These are phyloP conservation scores for Fusarium sacchari DNA, from an alignment of 2,329 filamentous ascomycete species.

Conservation along the genomic window DNA sequence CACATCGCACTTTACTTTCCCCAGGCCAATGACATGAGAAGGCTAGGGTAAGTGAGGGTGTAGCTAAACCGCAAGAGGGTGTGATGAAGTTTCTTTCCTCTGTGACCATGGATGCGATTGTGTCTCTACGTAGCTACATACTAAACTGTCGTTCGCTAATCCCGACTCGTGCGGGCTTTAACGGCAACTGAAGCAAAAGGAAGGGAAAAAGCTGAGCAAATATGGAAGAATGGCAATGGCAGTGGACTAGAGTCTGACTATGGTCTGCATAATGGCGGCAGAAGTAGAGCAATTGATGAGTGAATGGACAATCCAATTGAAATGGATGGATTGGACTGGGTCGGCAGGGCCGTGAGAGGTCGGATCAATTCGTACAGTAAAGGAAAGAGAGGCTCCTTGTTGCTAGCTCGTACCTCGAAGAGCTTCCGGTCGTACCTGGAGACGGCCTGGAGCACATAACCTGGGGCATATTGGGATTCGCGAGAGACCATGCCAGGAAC, in stretches of 20 bases:
- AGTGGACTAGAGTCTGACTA: conserved; percentile 9
- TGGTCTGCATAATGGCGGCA: conserved; percentile 18
- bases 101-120: conserved; percentile 9
- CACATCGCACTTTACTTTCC: conserved; percentile 16
- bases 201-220: conserved; percentile 15
- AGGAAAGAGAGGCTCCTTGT: conserved; percentile 19
- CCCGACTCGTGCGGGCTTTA: conserved; percentile 30
- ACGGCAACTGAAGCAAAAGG: conserved; percentile 20
- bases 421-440: conserved; percentile 41
- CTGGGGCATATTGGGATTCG: conserved; percentile 39
- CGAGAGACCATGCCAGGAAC: conserved; percentile 35
- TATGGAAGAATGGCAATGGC: conserved; percentile 18
- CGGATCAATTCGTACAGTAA: conserved; percentile 43
- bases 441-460: conserved; percentile 32
- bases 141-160: conserved; percentile 16
- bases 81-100: conserved; percentile 29
- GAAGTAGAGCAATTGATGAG: conserved; percentile 18
- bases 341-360: conserved; percentile 39
- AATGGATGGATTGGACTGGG: conserved; percentile 6
- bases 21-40: conserved; percentile 16
- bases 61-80: conserved; percentile 25
- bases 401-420: conserved; percentile 38
- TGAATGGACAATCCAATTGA: conserved; percentile 15
- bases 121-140: conserved; percentile 6
- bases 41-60: conserved; percentile 31